A percentile compares a stretch with the other conserved stretches of the same genome.
Conservation (phyloP, 2,329 filamentous ascomycete species). For the Cordyceps fumosorosea region DNA sequence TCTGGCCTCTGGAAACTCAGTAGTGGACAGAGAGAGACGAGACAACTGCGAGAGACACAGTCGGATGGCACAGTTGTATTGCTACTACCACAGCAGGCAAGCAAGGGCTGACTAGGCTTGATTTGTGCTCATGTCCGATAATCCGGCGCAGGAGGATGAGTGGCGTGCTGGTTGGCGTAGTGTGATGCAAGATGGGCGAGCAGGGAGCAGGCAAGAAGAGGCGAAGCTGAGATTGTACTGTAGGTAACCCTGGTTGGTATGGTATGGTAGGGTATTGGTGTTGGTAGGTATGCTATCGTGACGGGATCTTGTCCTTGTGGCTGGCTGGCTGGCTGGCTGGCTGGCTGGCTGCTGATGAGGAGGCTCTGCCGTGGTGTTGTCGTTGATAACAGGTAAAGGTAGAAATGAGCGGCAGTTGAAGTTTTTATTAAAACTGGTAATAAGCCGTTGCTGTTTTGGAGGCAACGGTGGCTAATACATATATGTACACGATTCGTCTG, state of each 20-base stretch:
- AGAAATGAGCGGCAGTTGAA: background rate
- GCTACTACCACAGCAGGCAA: background rate
- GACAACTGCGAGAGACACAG: background rate
- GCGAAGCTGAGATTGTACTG: background rate
- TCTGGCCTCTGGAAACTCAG: background rate
- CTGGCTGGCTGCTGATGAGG: background rate
- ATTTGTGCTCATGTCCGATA: background rate
- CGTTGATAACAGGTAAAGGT: background rate
- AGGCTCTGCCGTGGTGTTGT: too few species aligned
- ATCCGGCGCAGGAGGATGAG: background rate
- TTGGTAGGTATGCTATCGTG: background rate
- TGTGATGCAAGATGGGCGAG: too few species aligned
- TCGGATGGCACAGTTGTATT: conserved; percentile 3
- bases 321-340: too few species aligned
- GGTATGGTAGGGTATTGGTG: background rate
- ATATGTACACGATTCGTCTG: background rate
- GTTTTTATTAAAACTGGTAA: background rate
- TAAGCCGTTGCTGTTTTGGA: background rate
- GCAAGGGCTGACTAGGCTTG: too few species aligned
- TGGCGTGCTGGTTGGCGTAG: background rate
- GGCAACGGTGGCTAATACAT: background rate
- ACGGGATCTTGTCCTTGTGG: background rate
- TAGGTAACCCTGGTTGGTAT: background rate
- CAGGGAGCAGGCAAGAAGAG: background rate
- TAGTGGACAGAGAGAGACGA: background rate